phyloP scores from a whole-genome alignment of 352 stramenopile genomes.

The Pythium graminicola region DNA sequence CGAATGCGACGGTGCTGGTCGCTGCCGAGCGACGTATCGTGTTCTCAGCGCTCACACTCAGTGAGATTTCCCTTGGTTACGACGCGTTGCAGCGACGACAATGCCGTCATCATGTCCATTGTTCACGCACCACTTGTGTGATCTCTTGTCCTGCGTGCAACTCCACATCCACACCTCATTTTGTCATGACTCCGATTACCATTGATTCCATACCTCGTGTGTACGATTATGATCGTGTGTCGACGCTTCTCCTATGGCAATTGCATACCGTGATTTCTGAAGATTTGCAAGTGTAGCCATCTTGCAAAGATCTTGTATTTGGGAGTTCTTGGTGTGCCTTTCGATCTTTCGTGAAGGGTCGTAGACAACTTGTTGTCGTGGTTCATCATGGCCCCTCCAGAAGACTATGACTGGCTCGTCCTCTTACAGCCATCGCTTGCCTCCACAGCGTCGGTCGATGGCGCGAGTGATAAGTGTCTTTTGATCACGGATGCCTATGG shows the following conservation, averaged over 20 bases:
- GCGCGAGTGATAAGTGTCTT: slow-evolving; percentile 36
- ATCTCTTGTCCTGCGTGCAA: slow-evolving; percentile 10
- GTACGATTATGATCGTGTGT: slow-evolving; percentile 40
- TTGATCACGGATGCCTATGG: slow-evolving; percentile 68
- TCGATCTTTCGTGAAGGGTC: background rate
- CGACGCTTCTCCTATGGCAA: slow-evolving; percentile 41
- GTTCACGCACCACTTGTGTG: background rate
- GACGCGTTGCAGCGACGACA: slow-evolving; percentile 42
- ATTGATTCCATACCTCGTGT: slow-evolving; percentile 25
- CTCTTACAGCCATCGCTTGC: background rate
- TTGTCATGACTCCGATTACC: slow-evolving; percentile 25
- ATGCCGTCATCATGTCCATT: slow-evolving; percentile 25
- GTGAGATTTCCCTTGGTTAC: slow-evolving; percentile 43
- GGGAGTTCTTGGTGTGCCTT: too few relatives aligned
- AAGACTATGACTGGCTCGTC: slow-evolving; percentile 13
- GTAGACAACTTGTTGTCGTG: background rate
- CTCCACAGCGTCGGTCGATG: background rate
- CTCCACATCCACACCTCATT: slow-evolving; percentile 22
- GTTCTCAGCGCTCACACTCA: slow-evolving; percentile 48
- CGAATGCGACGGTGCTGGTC: slow-evolving; percentile 25
- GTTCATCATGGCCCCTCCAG: background rate
- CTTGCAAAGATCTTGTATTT: background rate
- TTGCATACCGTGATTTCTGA: slow-evolving; percentile 26
- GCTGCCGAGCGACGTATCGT: slow-evolving; percentile 42
- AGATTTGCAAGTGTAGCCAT: slow-evolving; percentile 14